Evolutionary conservation across 2,329 filamentous ascomycete genomes (phyloP).

Genomic region (Stagonosporopsis rhizophila): DNA sequence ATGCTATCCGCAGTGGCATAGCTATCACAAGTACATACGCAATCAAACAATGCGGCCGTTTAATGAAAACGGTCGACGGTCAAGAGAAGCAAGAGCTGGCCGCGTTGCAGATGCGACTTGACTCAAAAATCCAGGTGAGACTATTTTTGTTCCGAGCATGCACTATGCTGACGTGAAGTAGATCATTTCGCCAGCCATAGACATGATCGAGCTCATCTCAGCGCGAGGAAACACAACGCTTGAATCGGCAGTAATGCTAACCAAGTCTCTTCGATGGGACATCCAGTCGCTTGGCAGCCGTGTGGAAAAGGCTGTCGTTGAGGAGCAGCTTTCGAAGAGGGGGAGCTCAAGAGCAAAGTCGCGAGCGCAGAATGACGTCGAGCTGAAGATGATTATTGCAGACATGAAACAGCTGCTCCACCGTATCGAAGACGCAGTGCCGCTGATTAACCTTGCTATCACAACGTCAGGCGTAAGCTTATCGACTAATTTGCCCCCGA

Average conservation of each 20-base stretch:
- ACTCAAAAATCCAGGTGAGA: constrained; percentile 82
- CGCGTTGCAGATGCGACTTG: constrained; percentile 73
- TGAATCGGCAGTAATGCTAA: constrained; percentile 83
- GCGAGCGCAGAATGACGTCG: constrained; percentile 64
- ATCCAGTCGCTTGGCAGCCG: constrained; percentile 81
- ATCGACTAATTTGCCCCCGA: constrained; percentile 77
- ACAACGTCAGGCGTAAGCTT: constrained; percentile 90
- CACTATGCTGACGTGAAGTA: constrained; percentile 42
- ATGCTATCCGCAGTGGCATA: constrained; percentile 85
- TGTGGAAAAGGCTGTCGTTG: constrained; percentile 72
- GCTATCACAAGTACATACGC: constrained; percentile 85
- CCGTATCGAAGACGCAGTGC: constrained; percentile 89
- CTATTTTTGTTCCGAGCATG: background rate
- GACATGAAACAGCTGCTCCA: constrained; percentile 78
- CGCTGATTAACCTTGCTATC: constrained; percentile 90
- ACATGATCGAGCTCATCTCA: constrained; percentile 88
- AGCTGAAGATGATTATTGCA: constrained; percentile 72
- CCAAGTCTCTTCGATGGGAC: constrained; percentile 81
- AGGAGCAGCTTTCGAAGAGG: constrained; percentile 62
- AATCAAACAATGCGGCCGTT: constrained; percentile 78
- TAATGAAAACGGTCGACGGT: constrained; percentile 70
- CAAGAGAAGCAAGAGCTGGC: constrained; percentile 74
- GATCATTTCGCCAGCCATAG: constrained; percentile 89
- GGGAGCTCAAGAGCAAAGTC: constrained; percentile 57
- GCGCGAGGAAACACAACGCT: constrained; percentile 80